Conservation (phyloP, 2,329 filamentous ascomycete genomes). For the Cladophialophora chaetospira region DNA sequence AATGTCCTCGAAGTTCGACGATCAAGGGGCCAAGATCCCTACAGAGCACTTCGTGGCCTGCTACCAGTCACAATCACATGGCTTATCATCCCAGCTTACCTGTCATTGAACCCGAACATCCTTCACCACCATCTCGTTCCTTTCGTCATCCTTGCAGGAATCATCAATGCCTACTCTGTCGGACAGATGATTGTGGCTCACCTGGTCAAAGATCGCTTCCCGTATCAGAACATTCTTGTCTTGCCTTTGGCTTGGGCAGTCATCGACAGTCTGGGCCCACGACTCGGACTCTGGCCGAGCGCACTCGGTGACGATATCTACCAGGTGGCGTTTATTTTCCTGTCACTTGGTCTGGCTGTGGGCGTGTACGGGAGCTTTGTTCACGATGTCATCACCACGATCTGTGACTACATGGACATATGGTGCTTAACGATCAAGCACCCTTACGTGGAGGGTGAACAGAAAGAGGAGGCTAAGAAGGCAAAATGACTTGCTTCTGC, state of each 20-base stretch:
- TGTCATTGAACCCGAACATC: conserved; percentile 82
- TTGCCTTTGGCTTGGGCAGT: conserved; percentile 77
- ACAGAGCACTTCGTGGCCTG: conserved; percentile 72
- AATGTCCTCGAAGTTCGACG: conserved; percentile 84
- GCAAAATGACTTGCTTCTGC: conserved; percentile 15
- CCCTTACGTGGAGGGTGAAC: conserved; percentile 51
- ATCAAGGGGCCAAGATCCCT: conserved; percentile 68
- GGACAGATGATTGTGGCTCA: conserved; percentile 96
- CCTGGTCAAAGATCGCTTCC: conserved; percentile 82
- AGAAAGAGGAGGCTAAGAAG: conserved; percentile 28
- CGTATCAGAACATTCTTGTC: conserved; percentile 83
- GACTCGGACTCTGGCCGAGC: conserved; percentile 71
- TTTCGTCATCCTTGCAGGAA: conserved; percentile 82
- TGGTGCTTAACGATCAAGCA: conserved; percentile 99
- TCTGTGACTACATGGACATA: conserved; percentile 97
- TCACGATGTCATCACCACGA: conserved; percentile 91
- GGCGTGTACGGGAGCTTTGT: conserved; percentile 98
- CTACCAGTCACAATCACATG: conserved; percentile 78
- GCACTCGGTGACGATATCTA: conserved; percentile 75
- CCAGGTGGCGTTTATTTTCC: conserved; percentile 88
- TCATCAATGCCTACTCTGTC: conserved; percentile 93
- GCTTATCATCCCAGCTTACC: conserved; percentile 74
- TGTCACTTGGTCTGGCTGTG: conserved; percentile 77
- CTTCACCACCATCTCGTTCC: conserved; percentile 81
- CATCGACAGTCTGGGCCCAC: conserved; percentile 75